phyloP scores from a whole-genome alignment of 495 filamentous ascomycete genomes.

The Tuber magnatum region DNA sequence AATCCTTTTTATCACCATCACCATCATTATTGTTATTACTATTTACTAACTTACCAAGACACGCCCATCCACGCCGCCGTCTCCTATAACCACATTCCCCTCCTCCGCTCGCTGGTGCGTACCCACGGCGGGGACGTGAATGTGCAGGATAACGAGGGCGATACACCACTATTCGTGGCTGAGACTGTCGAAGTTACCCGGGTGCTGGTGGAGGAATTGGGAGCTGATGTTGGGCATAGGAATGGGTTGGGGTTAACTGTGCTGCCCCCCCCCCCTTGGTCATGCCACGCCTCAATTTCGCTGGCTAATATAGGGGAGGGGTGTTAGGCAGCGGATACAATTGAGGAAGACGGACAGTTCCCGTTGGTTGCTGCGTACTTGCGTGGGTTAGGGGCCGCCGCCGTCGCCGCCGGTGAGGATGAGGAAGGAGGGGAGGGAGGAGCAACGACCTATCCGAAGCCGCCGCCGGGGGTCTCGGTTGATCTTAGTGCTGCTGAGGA shows the following conservation, averaged over 20 bases:
- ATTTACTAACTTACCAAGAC: conserved; percentile 47
- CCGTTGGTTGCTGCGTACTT: conserved; percentile 64
- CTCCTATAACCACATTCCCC: conserved; percentile 77
- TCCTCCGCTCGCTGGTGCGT: conserved; percentile 68
- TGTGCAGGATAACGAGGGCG: conserved; percentile 76
- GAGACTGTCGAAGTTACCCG: conserved; percentile 70
- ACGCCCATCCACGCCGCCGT: conserved; percentile 85
- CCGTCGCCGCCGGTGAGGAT: conserved; percentile 24
- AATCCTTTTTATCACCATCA: conserved; percentile 11
- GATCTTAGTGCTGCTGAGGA: conserved; percentile 62
- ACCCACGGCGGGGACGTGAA: conserved; percentile 72
- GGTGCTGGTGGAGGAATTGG: conserved; percentile 72
- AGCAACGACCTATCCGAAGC: conserved; percentile 46
- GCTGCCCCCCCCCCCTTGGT: neutral
- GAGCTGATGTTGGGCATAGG: conserved; percentile 54
- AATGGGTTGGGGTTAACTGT: conserved; percentile 59
- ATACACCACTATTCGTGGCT: conserved; percentile 81
- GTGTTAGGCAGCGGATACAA: conserved; percentile 55
- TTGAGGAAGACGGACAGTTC: conserved; percentile 63
- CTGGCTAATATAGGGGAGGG: neutral
- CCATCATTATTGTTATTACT: too few species aligned
- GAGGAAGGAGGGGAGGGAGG: conserved; percentile 1
- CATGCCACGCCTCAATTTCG: neutral
- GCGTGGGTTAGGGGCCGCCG: conserved; percentile 44
- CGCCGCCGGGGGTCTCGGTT: conserved; percentile 61